Percentiles rank a stretch among this genome's conserved stretches.
phyloP scores from a whole-genome alignment of 331 rosid genomes.

The Rhamnella rubrinervis region DNA sequence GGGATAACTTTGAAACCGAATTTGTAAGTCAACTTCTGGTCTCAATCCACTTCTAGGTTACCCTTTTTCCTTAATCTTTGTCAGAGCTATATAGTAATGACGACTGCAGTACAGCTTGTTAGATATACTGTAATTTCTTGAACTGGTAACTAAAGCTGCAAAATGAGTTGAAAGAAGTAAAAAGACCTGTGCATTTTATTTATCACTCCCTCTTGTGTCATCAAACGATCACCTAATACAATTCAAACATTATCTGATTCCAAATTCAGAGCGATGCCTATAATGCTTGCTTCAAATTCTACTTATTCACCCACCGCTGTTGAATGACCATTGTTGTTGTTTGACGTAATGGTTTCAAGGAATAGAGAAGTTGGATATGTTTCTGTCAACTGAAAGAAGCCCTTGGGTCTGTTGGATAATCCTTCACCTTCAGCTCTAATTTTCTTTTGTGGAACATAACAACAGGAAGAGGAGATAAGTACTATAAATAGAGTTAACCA shows the following conservation, averaged over 20 bases:
- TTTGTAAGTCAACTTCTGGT: slow-evolving; percentile 63
- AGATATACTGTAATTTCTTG: neutral
- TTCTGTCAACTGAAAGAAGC: neutral
- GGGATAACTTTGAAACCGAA: slow-evolving; percentile 74
- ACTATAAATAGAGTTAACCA: neutral
- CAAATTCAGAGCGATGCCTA: no score
- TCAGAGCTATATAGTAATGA: neutral
- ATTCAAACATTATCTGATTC: no score
- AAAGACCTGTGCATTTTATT: neutral
- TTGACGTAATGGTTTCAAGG: neutral
- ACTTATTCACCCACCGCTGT: no score
- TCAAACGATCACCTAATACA: no score
- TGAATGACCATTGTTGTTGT: neutral
- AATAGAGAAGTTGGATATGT: neutral
- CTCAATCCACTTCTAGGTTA: slow-evolving; percentile 3
- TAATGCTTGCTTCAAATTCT: no score
- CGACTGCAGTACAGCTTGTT: neutral
- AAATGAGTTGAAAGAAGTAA: slow-evolving; percentile 7
- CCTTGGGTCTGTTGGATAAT: neutral
- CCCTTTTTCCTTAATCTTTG: neutral
- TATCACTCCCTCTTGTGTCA: neutral
- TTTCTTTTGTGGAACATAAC: neutral
- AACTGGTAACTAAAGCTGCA: neutral
- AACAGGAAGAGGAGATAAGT: neutral
- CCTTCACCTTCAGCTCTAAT: neutral